Conservation (phyloP, 1,284 basidiomycete species). For the Vanrija sp. region DNA sequence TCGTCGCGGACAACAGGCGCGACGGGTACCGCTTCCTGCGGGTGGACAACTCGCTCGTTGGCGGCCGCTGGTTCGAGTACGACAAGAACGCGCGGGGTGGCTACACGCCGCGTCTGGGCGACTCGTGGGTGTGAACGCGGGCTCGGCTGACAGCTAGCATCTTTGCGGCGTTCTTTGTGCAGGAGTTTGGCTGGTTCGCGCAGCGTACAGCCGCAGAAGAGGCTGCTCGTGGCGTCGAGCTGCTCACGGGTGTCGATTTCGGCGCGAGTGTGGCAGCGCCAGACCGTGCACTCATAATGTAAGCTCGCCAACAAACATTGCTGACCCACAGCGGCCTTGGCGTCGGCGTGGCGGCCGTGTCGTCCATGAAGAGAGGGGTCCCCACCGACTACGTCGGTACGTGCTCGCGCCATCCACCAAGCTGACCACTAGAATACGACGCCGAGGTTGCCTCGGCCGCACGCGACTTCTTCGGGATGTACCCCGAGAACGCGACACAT, state of each 20-base stretch:
- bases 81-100: conserved; percentile 21
- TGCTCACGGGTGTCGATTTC: not conserved
- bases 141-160: conserved; percentile 57
- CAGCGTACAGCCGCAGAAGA: conserved; percentile 30
- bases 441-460: conserved; percentile 81
- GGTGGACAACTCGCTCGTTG: conserved; percentile 80
- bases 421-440: conserved; percentile 73
- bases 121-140: conserved; percentile 37
- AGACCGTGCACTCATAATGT: conserved; percentile 36
- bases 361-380: conserved; percentile 65
- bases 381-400: conserved; percentile 45
- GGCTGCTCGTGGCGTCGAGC: not conserved
- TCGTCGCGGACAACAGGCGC: conserved; percentile 67
- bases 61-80: conserved; percentile 72
- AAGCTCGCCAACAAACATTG: not conserved
- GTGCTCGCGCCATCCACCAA: not conserved
- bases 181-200: conserved; percentile 72
- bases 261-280: not conserved
- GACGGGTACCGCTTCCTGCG: conserved; percentile 71
- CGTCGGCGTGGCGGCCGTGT: conserved; percentile 69
- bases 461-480: conserved; percentile 68
- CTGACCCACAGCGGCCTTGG: conserved; percentile 70
- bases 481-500: conserved; percentile 36
- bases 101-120: conserved; percentile 53
- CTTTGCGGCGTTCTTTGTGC: conserved; percentile 75